These are phyloP conservation scores for Pleurostoma richardsiae DNA, from an alignment of 2,329 filamentous ascomycete genomes.

Conservation along the genomic window DNA sequence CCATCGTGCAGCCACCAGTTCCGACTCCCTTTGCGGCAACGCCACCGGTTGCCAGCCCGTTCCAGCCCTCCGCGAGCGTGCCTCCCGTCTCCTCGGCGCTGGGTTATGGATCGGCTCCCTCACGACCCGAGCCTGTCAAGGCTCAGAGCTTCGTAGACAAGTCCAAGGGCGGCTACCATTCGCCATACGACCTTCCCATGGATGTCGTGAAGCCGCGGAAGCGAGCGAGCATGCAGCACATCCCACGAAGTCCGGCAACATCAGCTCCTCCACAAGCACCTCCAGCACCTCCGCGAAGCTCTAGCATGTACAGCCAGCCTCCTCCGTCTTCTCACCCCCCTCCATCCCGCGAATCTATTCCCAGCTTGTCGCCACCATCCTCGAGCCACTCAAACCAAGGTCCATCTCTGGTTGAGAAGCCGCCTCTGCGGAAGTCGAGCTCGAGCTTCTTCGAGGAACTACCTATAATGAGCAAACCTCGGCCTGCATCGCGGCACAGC, in stretches of 20 bases:
- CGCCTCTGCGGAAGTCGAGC: conserved; percentile 30
- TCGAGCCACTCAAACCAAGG: conserved; percentile 30
- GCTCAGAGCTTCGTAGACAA: conserved; percentile 86
- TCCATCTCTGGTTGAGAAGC: conserved; percentile 22
- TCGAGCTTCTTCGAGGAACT: conserved; percentile 75
- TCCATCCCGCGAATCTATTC: conserved; percentile 11
- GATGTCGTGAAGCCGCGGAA: conserved; percentile 74
- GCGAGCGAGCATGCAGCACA: conserved; percentile 53
- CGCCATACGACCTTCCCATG: conserved; percentile 91
- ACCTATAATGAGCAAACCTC: conserved; percentile 57
- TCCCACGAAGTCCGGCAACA: conserved; percentile 37
- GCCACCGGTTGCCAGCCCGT: conserved; percentile 7
- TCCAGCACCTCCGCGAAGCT: conserved; percentile 55
- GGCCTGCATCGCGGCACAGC: conserved; percentile 53
- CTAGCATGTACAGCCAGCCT: conserved; percentile 45
- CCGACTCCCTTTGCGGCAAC: conserved; percentile 9
- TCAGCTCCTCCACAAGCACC: conserved; percentile 35
- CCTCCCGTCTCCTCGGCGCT: conserved; percentile 21
- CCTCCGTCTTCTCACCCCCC: conserved; percentile 17
- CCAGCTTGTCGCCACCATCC: conserved; percentile 25
- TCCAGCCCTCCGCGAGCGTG: conserved; percentile 18
- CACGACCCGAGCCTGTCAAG: conserved; percentile 44
- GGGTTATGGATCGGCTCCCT: conserved; percentile 28
- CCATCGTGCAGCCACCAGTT: conserved; percentile 10
- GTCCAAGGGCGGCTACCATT: conserved; percentile 85